Evolutionary conservation across 23 red algal genomes (phyloP), one percentile per base, ranked within the genome.

Genomic region (Cyanidium caldarium): DNA sequence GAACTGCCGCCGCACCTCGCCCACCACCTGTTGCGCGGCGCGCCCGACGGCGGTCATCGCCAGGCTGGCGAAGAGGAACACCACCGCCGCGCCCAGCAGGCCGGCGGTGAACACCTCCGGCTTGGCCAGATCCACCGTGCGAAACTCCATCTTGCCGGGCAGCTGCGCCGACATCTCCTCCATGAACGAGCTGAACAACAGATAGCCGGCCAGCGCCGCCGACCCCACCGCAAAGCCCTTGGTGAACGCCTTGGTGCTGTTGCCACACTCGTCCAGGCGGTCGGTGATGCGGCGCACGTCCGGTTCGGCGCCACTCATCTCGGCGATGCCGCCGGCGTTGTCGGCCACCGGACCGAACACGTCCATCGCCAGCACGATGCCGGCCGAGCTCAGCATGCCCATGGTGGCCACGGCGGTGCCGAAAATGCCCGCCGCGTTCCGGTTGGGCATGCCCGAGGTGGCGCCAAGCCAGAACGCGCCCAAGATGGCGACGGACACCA

Each of bases 1-100:
- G 75, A 90, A 90, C 70, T 90, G 86, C 3, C 86, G 38, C 5
- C 86, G 79, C 38, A 90, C 86, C 39, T 90, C 86, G 37, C 72
- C 79, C 34, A 90, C 81, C 65, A 90, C 81, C 33, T 72, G 80
- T 67, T 90, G 79, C 12, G 86, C 86, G 26, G 86, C 86, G 37
- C 75, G 65, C 3, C 66, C 45, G n/a, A 90, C 86, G 19, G 86
- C 82, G 20, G 77, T 72, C 39, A 90, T 83, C 38, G 81, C 71
- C 23, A 90, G 57, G 15, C 67, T 79, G 35, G 67, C 72, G 74
- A 90, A 90, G 23, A 90, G 61, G 46, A 83, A 90, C 36, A 79
- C 77, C 17, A 90, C 66, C 45, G 72, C 75, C 3, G 81, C 68
- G n/a, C 86, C 86, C 38, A 90, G 37, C 26, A 83, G 61, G 2